Evolutionary conservation across 2,329 filamentous ascomycete species (phyloP), one percentile per base, ranked within the genome.

Genomic region (Chaetomium sp.): DNA sequence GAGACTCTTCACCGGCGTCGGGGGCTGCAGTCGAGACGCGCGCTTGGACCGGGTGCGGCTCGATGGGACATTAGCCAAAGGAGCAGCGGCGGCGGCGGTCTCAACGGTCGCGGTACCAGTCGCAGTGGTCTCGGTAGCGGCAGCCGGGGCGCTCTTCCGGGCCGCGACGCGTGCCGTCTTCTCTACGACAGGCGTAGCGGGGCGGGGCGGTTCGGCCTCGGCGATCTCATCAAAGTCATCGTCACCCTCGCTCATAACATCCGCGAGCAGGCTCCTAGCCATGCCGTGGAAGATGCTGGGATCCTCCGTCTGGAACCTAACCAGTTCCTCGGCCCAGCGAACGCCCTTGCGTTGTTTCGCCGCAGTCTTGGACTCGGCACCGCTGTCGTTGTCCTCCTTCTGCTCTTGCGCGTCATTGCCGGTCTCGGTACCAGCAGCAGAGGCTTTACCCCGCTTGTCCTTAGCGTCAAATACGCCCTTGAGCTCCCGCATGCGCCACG

Each of bases 301-400:
- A 11, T 40, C 55, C 7, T 56, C 57, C 10, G 50, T 61, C 52
- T 70, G 69, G 49, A 61, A 65, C 35, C 62, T 63, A 43, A 63
- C 65, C 59, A 72, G 55, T 9, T 64, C 62, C 35, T 69, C 65
- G 4, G 65, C 68, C 69, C 70, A 72, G 34, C 66, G 63, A 4
- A 72, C 70, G 6, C 53, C 60, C 61, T 71, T 71, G 19, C 19
- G 19, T 27, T 27, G 19, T 27, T 27, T 27, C 19, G 19, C 19
- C 2, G 19, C 19, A 27, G 19, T 27, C 19, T 3, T 27, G 19
- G 19, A 3, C 19, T 27, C 19, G 19, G 37, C 54, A 48, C 53
- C 56, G 4, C 36, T 11, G 19, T 43, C 51, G 43, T 52, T 49
- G 35, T 47, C 37, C 37, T 32, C 49, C 54, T 52, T 61, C 43